Base-by-base conservation (phyloP, 2,329 filamentous ascomycete genomes). In the Diaporthe vaccinii region DNA sequence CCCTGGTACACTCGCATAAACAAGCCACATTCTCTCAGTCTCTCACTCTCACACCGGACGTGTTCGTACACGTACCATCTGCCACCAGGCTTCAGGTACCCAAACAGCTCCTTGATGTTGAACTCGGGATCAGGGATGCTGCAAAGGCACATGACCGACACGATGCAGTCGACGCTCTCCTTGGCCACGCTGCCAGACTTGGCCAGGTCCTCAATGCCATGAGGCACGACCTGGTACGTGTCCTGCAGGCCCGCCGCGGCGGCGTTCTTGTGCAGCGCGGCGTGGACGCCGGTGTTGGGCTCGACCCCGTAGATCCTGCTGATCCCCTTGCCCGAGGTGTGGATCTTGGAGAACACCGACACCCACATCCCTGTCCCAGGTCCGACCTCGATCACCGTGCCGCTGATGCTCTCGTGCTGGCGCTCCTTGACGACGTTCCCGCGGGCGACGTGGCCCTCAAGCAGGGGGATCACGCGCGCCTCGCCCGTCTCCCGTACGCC, bases 11-110 rank as follows among this genome's bases (percentile, higher is more conserved):
- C 71, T 17, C 79, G 76, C 78, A 91, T 84, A 34, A 82, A 79
- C 79, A 84, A 83, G 14, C 83, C 84, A 6, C 81, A 78, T 58
- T 83, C 82, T 34, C 75, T 70, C 46, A 75, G 34, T 49, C 62
- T 58, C 55, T 75, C 73, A 25, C 75, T 75, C 53, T 72, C 75
- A 68, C 81, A 82, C 73, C 82, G 80, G 53, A 93, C 89, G 78
- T 93, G 91, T 83, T 93, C 91, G 78, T 88, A 92, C 1, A 91
- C 86, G 76, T 91, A 91, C 90, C 91, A 92, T 51, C 88, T 84
- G 0, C 91, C 91, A 7, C 91, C 91, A 7, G 89, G 88, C 82
- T 91, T 92, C 75, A 93, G 84, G 71, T 89, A 87, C 44, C 84
- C 82, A 80, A 92, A 92, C 41, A 93, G 81, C 77, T 88, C 86